A percentile compares a stretch with the other conserved stretches of the same genome.
Conservation (phyloP, 345 rosid genomes). For the Arabidopsis thaliana region TAIR10.1 NC_003071.7:11620501-11621000, state of each 20-base stretch:
- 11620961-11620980: neutral
- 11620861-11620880: constrained; percentile 31
- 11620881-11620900: constrained; percentile 60
- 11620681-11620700: constrained; percentile 67
- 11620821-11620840: constrained; percentile 30
- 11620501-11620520: constrained; percentile 36
- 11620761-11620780: constrained; percentile 27
- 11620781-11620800: constrained; percentile 37
- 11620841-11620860: neutral
- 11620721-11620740: constrained; percentile 43
- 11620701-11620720: constrained; percentile 54
- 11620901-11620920: constrained; percentile 55
- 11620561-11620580: constrained; percentile 40
- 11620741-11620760: constrained; percentile 44
- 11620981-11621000: neutral
- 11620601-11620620: constrained; percentile 74
- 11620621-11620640: constrained; percentile 75
- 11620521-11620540: constrained; percentile 25
- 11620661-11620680: constrained; percentile 62
- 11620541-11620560: neutral
- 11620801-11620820: constrained; percentile 40
- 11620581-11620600: constrained; percentile 67
- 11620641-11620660: constrained; percentile 63
- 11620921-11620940: constrained; percentile 66
- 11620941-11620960: constrained; percentile 33